phyloP scores from a whole-genome alignment of 1,284 basidiomycete species.

The Wallemia mellicola region DNA sequence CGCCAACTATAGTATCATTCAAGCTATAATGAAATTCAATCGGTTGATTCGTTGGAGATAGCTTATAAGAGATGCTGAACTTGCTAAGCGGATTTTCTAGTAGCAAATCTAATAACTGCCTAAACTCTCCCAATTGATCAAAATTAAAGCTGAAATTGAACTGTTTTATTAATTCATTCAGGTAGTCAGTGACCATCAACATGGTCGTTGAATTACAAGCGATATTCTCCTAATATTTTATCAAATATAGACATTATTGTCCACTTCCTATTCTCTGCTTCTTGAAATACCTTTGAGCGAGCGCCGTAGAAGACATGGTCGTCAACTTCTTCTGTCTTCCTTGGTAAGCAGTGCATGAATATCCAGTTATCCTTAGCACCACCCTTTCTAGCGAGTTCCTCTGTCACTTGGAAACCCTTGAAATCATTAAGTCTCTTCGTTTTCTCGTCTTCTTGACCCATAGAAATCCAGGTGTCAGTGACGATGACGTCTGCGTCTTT shows the following conservation, averaged over 20 bases:
- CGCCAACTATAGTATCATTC: not conserved
- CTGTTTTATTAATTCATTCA: not conserved
- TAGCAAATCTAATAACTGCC: not conserved
- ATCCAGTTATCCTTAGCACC: constrained; percentile 70
- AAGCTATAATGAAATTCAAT: not conserved
- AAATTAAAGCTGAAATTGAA: not conserved
- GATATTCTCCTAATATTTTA: not conserved
- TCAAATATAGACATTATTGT: constrained; percentile 69
- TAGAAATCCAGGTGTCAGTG: constrained; percentile 95
- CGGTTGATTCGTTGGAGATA: not conserved
- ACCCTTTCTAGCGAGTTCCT: constrained; percentile 24
- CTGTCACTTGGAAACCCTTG: constrained; percentile 77
- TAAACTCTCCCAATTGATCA: not conserved
- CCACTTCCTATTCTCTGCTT: constrained; percentile 64
- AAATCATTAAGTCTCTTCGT: constrained; percentile 66
- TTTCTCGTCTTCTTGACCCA: constrained; percentile 93
- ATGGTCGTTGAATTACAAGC: not conserved
- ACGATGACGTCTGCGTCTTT: constrained; percentile 70
- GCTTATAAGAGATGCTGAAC: not conserved
- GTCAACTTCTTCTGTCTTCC: constrained; percentile 75
- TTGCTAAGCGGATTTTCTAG: not conserved
- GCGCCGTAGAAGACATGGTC: constrained; percentile 40
- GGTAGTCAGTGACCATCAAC: not conserved
- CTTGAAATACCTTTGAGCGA: constrained; percentile 19
- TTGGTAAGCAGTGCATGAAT: constrained; percentile 84